Percentiles rank a stretch among this genome's conserved stretches.
Conservation (phyloP, 805 yeast genomes). For the Candida insectorum region DNA sequence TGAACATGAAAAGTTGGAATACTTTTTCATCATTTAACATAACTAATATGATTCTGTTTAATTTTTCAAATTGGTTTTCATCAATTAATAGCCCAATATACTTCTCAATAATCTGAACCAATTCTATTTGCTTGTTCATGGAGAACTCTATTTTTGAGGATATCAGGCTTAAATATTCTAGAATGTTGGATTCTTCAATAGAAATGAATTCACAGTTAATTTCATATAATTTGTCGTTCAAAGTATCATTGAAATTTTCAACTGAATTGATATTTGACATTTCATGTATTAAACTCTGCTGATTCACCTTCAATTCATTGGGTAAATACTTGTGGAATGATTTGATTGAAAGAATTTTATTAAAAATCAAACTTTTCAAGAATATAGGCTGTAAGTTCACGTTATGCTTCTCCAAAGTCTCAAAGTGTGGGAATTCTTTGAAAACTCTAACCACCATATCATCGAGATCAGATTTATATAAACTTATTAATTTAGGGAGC, state of each 20-base stretch:
- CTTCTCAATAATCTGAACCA: slow-evolving; percentile 15
- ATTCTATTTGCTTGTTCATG: slow-evolving; percentile 22
- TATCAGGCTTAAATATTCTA: slow-evolving; percentile 23
- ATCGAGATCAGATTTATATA: slow-evolving; percentile 15
- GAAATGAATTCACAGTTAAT: slow-evolving; percentile 39
- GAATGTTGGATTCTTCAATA: slow-evolving; percentile 35
- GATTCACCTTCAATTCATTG: slow-evolving; percentile 21
- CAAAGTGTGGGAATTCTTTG: slow-evolving; percentile 6
- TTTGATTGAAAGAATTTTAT: slow-evolving; percentile 22
- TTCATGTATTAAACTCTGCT: slow-evolving; percentile 24
- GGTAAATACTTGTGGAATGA: slow-evolving; percentile 26
- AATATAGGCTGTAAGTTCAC: slow-evolving; percentile 21
- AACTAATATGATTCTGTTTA: slow-evolving; percentile 48
- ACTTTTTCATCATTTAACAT: slow-evolving; percentile 42
- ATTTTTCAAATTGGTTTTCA: slow-evolving; percentile 27
- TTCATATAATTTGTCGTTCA: slow-evolving; percentile 29
- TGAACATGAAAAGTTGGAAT: slow-evolving; percentile 38
- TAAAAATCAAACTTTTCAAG: slow-evolving; percentile 27
- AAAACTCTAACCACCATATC: slow-evolving; percentile 11
- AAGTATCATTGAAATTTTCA: slow-evolving; percentile 19
- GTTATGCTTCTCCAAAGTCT: slow-evolving; percentile 1
- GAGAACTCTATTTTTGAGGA: slow-evolving; percentile 20
- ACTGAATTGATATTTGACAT: slow-evolving; percentile 19
- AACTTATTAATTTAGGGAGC: slow-evolving; percentile 22
- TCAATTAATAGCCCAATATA: slow-evolving; percentile 21